phyloP scores from a whole-genome alignment of 257 asterid genomes.

The Capsicum chinense region DNA sequence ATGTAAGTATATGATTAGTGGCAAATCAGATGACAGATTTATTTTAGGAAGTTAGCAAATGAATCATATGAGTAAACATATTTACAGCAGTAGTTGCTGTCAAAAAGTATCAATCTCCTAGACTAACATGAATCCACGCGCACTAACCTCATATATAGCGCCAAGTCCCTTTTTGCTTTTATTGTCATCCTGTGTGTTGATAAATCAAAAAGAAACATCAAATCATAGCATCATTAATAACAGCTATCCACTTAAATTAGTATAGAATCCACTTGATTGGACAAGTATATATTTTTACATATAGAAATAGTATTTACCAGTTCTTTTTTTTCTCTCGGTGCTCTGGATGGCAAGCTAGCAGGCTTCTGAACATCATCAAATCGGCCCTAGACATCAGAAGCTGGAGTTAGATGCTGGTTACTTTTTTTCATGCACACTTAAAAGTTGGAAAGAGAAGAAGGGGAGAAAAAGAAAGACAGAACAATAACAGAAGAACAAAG shows the following conservation, averaged over 20 bases:
- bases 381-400: conserved; percentile 58
- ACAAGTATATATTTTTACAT: neutral
- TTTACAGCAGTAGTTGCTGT: neutral
- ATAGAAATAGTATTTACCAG: conserved; percentile 53
- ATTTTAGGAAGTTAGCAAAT: neutral
- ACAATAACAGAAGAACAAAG: conserved; percentile 6
- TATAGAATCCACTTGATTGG: conserved; percentile 28
- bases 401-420: neutral
- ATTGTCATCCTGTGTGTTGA: conserved; percentile 75
- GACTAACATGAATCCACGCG: conserved; percentile 18
- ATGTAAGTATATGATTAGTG: conserved; percentile 1
- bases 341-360: conserved; percentile 58
- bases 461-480: neutral
- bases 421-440: neutral
- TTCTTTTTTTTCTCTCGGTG: conserved; percentile 72
- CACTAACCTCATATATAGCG: conserved; percentile 86
- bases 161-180: conserved; percentile 97
- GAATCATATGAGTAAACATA: neutral
- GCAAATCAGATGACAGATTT: conserved; percentile 17
- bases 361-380: conserved; percentile 87
- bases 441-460: conserved; percentile 2
- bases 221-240: neutral
- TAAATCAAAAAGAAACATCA: neutral
- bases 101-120: neutral
- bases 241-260: neutral